Conservation (phyloP, 495 filamentous ascomycete species). For the Xylaria longipes region DNA sequence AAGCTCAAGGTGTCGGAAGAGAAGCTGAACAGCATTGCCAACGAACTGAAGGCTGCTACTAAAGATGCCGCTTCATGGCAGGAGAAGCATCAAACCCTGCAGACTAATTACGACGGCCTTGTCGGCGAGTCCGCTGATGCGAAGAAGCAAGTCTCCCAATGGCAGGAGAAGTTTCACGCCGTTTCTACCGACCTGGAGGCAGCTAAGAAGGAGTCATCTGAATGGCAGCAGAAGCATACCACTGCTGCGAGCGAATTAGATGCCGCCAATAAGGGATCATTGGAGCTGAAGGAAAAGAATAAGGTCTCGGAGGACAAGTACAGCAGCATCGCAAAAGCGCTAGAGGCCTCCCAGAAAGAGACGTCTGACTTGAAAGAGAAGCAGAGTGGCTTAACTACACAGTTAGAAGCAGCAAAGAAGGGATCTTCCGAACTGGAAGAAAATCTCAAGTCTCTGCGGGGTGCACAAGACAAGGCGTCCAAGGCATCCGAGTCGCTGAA, state of each 20-base stretch:
- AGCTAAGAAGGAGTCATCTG: slow-evolving; percentile 16
- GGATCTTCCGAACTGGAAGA: slow-evolving; percentile 7
- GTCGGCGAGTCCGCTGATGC: slow-evolving; percentile 12
- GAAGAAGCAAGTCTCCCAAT: slow-evolving; percentile 14
- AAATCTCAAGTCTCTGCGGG: neutral
- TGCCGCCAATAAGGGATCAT: slow-evolving; percentile 11
- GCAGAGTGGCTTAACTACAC: neutral
- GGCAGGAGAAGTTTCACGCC: neutral
- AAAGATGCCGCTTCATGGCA: slow-evolving; percentile 17
- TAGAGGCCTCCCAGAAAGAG: slow-evolving; percentile 16
- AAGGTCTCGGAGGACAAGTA: slow-evolving; percentile 3
- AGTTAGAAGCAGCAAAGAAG: slow-evolving; percentile 21
- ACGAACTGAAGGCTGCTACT: slow-evolving; percentile 9
- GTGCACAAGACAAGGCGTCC: neutral
- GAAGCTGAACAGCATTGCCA: slow-evolving; percentile 5
- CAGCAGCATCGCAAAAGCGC: neutral
- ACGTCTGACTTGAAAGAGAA: slow-evolving; percentile 9
- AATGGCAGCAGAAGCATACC: slow-evolving; percentile 23
- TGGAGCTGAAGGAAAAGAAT: slow-evolving; percentile 16
- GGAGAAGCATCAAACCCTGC: slow-evolving; percentile 19
- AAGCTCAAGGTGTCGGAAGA: slow-evolving; percentile 16
- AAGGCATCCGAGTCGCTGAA: neutral
- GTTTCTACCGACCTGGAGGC: slow-evolving; percentile 10
- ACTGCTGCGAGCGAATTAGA: neutral
- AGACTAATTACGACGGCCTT: slow-evolving; percentile 8